phyloP scores from a whole-genome alignment of 805 yeast genomes.

The Brettanomyces sp. region DNA sequence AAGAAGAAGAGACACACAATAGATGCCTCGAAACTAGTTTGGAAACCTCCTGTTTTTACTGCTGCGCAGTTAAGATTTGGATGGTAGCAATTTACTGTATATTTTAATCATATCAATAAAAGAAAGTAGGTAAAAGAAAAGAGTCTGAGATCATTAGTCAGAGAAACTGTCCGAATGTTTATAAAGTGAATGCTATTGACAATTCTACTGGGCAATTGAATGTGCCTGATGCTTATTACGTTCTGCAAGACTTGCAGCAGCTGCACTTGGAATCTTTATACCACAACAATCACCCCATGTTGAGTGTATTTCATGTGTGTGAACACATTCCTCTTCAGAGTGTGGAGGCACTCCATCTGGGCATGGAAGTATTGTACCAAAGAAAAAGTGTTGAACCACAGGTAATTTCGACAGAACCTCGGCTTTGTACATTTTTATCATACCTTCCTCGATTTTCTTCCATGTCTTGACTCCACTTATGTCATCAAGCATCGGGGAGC shows the following conservation, averaged over 20 bases:
- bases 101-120: background rate
- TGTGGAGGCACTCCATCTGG: conserved; percentile 55
- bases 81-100: conserved; percentile 41
- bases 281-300: conserved; percentile 99
- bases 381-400: conserved; percentile 87
- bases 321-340: conserved; percentile 15
- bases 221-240: conserved; percentile 21
- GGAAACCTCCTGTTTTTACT: conserved; percentile 96
- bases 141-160: background rate
- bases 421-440: conserved; percentile 90
- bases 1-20: conserved; percentile 67
- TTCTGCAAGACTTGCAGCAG: conserved; percentile 69
- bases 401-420: conserved; percentile 90
- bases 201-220: background rate
- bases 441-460: conserved; percentile 87
- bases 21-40: conserved; percentile 60
- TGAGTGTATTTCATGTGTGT: conserved; percentile 27
- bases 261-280: conserved; percentile 88
- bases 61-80: conserved; percentile 95
- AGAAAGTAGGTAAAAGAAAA: background rate
- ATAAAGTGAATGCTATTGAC: background rate
- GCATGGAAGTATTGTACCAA: conserved; percentile 60
- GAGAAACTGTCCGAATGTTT: background rate
- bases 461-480: conserved; percentile 86
- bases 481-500: conserved; percentile 94